phyloP scores from a whole-genome alignment of 768 basidiomycete species.

The Collybia nuda region DNA sequence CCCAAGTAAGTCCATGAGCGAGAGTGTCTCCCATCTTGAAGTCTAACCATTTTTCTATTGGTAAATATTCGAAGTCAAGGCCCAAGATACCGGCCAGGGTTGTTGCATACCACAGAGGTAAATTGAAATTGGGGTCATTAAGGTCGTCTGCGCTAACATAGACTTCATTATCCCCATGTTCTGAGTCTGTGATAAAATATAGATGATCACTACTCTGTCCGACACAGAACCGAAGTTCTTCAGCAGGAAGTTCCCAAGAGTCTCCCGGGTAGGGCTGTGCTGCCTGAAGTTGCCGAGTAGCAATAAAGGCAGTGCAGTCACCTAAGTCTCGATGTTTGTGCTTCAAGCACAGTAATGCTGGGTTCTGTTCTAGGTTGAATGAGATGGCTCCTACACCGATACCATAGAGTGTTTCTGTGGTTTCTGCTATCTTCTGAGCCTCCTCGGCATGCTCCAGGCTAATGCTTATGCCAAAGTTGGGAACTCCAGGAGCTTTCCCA shows the following conservation, averaged over 20 bases:
- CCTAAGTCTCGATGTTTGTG: not conserved
- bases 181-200: not conserved
- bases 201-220: not conserved
- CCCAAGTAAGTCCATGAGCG: not conserved
- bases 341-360: not conserved
- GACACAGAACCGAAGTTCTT: not conserved
- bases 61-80: not conserved
- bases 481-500: not conserved
- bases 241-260: not conserved
- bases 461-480: not conserved
- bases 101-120: conserved; percentile 1
- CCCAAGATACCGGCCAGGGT: not conserved
- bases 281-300: not conserved
- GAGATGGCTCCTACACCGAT: not conserved
- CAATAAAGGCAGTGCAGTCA: not conserved
- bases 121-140: conserved; percentile 2
- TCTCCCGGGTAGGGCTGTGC: not conserved
- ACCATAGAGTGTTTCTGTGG: not conserved
- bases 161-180: not conserved
- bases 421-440: not conserved
- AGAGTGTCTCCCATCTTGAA: conserved; percentile 1
- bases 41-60: conserved; percentile 1
- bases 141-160: not conserved
- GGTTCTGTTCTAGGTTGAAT: not conserved
- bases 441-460: not conserved